These are phyloP conservation scores for Yarrowia galli DNA, from an alignment of 1,139 yeast genomes.

Conservation along the genomic window DNA sequence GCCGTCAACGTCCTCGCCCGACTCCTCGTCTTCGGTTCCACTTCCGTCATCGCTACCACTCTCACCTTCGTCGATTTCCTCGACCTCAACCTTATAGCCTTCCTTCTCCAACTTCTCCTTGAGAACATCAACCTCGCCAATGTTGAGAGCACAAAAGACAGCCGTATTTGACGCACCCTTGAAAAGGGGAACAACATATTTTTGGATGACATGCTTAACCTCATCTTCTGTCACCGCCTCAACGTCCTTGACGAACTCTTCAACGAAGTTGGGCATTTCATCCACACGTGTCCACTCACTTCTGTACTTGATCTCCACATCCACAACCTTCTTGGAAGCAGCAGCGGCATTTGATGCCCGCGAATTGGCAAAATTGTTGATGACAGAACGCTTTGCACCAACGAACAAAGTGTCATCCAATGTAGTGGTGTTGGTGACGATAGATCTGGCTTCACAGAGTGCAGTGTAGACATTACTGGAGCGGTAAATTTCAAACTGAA, in stretches of 20 bases:
- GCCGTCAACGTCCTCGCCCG: background rate
- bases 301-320: slow-evolving; percentile 56
- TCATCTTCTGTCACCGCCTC: slow-evolving; percentile 62
- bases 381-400: slow-evolving; percentile 78
- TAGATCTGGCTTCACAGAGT: slow-evolving; percentile 67
- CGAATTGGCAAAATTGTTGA: slow-evolving; percentile 68
- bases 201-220: slow-evolving; percentile 61
- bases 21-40: slow-evolving; percentile 45
- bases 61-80: slow-evolving; percentile 50
- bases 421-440: slow-evolving; percentile 59
- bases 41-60: background rate
- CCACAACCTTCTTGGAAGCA: slow-evolving; percentile 72
- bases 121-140: slow-evolving; percentile 55
- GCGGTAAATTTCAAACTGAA: slow-evolving; percentile 74
- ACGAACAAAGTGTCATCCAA: slow-evolving; percentile 68
- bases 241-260: slow-evolving; percentile 46
- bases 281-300: slow-evolving; percentile 7
- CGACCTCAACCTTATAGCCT: slow-evolving; percentile 65
- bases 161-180: slow-evolving; percentile 58
- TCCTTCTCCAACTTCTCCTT: slow-evolving; percentile 56
- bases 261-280: slow-evolving; percentile 22
- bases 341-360: slow-evolving; percentile 66
- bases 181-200: slow-evolving; percentile 62
- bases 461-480: slow-evolving; percentile 84
- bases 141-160: slow-evolving; percentile 67